Percentiles rank a stretch among this genome's conserved stretches.
phyloP scores from a whole-genome alignment of 108 stramenopile species.

The Fistulifera pelliculosa region DNA sequence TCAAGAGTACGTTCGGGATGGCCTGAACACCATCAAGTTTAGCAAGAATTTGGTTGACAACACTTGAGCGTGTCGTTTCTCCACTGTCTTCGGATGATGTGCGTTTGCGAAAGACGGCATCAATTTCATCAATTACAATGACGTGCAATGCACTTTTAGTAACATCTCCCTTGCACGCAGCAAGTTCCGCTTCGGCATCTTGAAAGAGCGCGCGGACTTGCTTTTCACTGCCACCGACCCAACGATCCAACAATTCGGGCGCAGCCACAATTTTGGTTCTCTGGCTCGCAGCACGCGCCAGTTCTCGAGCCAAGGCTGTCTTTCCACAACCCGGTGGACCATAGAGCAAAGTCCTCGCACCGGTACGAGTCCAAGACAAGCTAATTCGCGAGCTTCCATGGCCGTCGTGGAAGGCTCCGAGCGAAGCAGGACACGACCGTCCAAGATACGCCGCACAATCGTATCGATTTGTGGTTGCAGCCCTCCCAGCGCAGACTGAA shows the following conservation, averaged over 20 bases:
- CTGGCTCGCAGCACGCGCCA: constrained; percentile 80
- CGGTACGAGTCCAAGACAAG: constrained; percentile 74
- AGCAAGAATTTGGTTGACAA: constrained; percentile 73
- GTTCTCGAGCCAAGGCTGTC: constrained; percentile 87
- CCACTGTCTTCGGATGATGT: constrained; percentile 47
- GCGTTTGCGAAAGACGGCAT: constrained; percentile 85
- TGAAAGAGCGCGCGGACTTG: constrained; percentile 88
- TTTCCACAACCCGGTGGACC: constrained; percentile 89
- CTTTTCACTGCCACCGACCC: constrained; percentile 89
- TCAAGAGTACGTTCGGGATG: constrained; percentile 79
- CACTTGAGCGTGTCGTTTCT: constrained; percentile 70
- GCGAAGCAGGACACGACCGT: constrained; percentile 46
- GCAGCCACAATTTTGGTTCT: constrained; percentile 85
- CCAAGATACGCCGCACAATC: constrained; percentile 67
- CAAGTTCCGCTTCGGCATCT: constrained; percentile 88
- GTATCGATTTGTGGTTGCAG: constrained; percentile 52
- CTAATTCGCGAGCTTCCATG: constrained; percentile 73
- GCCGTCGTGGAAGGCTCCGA: constrained; percentile 16
- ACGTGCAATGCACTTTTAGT: constrained; percentile 78
- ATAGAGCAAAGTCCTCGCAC: constrained; percentile 70
- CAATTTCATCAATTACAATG: constrained; percentile 96
- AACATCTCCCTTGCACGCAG: constrained; percentile 58
- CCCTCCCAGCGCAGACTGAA: constrained; percentile 50
- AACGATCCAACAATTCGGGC: constrained; percentile 94
- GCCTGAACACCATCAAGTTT: constrained; percentile 75